These are phyloP conservation scores for Bassia scoparia DNA, from an alignment of 148 eudicot species.

Conservation along the genomic window DNA sequence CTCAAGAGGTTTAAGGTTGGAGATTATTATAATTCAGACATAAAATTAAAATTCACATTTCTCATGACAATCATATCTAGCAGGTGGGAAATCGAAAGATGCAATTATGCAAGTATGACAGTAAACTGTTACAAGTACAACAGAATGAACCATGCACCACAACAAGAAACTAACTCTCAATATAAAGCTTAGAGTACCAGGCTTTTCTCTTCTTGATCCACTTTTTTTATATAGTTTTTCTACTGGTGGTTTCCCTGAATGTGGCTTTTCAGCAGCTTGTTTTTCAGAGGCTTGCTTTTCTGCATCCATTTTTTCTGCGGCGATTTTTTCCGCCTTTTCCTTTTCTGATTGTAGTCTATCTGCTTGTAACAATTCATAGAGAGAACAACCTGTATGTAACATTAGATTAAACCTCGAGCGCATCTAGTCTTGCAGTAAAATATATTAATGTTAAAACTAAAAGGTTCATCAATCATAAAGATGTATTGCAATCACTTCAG, in stretches of 20 bases:
- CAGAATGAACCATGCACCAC: neutral
- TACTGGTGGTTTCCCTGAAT: constrained; percentile 15
- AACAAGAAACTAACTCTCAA: neutral
- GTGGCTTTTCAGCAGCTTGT: neutral
- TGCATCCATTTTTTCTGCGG: neutral
- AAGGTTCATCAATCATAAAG: neutral
- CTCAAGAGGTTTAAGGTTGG: neutral
- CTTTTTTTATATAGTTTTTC: constrained; percentile 19
- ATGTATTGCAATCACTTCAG: neutral
- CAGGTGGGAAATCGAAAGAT: no score
- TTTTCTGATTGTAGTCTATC: constrained; percentile 25
- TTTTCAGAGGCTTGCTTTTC: neutral
- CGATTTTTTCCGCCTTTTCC: neutral
- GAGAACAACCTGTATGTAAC: constrained; percentile 37
- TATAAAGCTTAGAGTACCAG: constrained; percentile 23
- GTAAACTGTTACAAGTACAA: neutral
- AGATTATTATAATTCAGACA: no score
- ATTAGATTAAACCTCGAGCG: constrained; percentile 11
- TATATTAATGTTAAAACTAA: neutral
- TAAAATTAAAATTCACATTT: neutral
- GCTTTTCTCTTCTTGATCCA: constrained; percentile 23
- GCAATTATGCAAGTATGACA: neutral
- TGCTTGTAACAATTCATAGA: constrained; percentile 36
- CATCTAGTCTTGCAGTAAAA: neutral
- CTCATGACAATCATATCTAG: neutral